Percentiles rank a stretch among this genome's conserved stretches.
Evolutionary conservation across 495 filamentous ascomycete genomes (phyloP).

Genomic region (Aspergillus bertholletiae): DNA sequence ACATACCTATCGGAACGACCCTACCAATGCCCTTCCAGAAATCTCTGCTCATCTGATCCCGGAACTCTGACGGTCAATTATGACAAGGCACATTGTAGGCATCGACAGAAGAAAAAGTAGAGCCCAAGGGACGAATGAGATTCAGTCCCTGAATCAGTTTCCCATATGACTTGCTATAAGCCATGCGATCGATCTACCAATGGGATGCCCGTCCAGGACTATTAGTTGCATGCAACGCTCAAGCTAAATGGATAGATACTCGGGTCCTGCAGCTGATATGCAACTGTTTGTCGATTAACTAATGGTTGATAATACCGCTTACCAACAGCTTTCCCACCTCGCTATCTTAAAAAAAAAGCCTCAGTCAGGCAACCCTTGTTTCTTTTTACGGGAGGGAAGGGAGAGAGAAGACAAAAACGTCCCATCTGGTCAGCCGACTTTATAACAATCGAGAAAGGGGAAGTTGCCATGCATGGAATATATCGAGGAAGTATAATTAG

Average conservation of each 20-base stretch:
- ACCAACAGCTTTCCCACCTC: conserved; percentile 13
- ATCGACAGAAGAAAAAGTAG: neutral
- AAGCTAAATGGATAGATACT: conserved; percentile 5
- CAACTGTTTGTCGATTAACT: conserved; percentile 4
- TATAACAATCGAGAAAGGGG: too few species aligned
- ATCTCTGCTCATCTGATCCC: neutral
- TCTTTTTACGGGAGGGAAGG: too few species aligned
- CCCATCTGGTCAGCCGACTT: neutral
- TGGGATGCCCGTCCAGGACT: conserved; percentile 2
- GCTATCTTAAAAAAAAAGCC: conserved; percentile 13
- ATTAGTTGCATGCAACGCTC: conserved; percentile 15
- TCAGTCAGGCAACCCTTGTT: neutral
- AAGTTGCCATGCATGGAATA: neutral
- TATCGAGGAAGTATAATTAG: neutral
- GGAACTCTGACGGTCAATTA: neutral
- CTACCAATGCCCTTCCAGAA: too few species aligned
- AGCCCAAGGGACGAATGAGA: conserved; percentile 2
- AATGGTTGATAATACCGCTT: conserved; percentile 22
- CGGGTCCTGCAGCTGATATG: conserved; percentile 26
- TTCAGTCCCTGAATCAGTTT: neutral
- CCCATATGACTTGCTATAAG: conserved; percentile 1
- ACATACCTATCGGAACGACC: too few species aligned
- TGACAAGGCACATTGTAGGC: neutral
- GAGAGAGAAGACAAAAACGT: too few species aligned
- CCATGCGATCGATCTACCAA: conserved; percentile 10